phyloP scores from a whole-genome alignment of 495 filamentous ascomycete genomes.

The Aspergillus olivimuriae region DNA sequence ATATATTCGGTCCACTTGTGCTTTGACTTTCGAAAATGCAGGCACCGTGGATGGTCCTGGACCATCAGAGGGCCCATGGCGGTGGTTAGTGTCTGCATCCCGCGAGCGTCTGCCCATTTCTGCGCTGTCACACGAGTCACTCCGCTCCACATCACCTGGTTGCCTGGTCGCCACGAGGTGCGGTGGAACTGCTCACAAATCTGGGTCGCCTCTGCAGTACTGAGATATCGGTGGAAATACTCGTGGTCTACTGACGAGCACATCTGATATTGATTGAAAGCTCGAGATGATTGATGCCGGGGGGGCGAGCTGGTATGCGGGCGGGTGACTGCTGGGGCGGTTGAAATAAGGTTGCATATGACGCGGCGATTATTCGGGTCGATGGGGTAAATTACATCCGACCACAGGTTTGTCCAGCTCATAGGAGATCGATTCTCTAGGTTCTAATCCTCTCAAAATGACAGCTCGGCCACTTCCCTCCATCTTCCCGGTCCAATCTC shows the following conservation, averaged over 20 bases:
- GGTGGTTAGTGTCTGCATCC: conserved; percentile 13
- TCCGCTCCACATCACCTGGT: conserved; percentile 14
- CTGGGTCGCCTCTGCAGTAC: conserved; percentile 6
- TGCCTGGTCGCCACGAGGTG: conserved; percentile 3
- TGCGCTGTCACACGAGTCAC: conserved; percentile 5
- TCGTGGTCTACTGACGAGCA: conserved; percentile 3
- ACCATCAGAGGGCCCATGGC: conserved; percentile 14
- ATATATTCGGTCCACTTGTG: conserved; percentile 12
- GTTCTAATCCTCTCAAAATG: no score
- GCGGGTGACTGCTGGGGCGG: no score
- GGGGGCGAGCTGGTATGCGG: no score
- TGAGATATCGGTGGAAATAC: conserved; percentile 8
- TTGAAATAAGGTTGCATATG: no score
- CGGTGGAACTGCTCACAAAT: conserved; percentile 9
- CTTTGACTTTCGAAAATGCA: conserved; percentile 3
- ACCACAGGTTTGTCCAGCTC: no score
- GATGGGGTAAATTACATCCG: no score
- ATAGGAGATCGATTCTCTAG: no score
- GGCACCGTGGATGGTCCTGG: conserved; percentile 7
- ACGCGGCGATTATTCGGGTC: no score
- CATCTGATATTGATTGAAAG: no score
- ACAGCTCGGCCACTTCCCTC: no score
- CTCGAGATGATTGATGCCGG: no score
- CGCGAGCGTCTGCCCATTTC: conserved; percentile 9
- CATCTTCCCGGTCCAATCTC: no score